phyloP scores from a whole-genome alignment of 2,329 filamentous ascomycete species.

The Plectosphaerella cucumerina region DNA sequence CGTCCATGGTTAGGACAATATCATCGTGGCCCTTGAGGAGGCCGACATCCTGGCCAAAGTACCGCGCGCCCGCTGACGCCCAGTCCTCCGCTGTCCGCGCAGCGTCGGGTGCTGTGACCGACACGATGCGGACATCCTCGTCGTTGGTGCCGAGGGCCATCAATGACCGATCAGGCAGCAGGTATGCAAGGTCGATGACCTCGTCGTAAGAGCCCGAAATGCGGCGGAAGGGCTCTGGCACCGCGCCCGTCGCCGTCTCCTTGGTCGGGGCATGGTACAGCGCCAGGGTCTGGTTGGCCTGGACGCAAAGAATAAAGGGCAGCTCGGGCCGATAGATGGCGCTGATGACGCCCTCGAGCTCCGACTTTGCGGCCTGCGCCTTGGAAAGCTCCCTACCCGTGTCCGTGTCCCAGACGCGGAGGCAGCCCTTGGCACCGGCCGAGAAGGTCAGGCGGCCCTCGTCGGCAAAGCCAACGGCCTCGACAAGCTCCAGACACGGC shows the following conservation, averaged over 20 bases:
- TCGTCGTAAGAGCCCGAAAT: conserved; percentile 98
- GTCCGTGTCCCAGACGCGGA: conserved; percentile 80
- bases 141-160: conserved; percentile 92
- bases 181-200: conserved; percentile 88
- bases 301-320: conserved; percentile 73
- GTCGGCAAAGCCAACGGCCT: conserved; percentile 75
- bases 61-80: conserved; percentile 32
- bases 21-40: conserved; percentile 88
- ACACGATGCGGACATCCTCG: conserved; percentile 86
- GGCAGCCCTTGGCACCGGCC: conserved; percentile 75
- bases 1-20: conserved; percentile 90
- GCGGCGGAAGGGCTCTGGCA: conserved; percentile 57
- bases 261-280: conserved; percentile 56
- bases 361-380: conserved; percentile 60
- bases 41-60: conserved; percentile 87
- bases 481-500: conserved; percentile 80
- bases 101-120: conserved; percentile 46
- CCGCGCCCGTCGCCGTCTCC: conserved; percentile 16
- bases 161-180: conserved; percentile 74
- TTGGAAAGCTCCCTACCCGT: conserved; percentile 74
- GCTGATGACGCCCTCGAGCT: conserved; percentile 66
- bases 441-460: conserved; percentile 72
- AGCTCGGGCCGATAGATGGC: conserved; percentile 63
- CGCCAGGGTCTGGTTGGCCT: conserved; percentile 83
- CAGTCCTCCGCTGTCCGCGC: conserved; percentile 15